Base-by-base conservation (phyloP, 805 yeast species). In the Ogataea henricii region DNA sequence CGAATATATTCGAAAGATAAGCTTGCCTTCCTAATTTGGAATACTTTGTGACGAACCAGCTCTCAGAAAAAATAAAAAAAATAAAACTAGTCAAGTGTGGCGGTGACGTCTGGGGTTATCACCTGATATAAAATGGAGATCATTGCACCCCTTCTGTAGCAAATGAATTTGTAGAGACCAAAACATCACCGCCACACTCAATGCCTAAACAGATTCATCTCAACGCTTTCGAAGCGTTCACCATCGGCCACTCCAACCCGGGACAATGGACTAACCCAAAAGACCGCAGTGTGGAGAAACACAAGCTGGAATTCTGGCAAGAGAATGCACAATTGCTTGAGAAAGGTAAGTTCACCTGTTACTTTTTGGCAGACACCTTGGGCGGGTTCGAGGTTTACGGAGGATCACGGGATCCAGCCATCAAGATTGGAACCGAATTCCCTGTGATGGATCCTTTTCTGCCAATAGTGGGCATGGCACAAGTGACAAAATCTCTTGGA, bases 381-480 rank as follows among this genome's bases (percentile, higher is more conserved):
- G 51, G 51, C 14, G 51, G 51, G 8, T 48, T 44, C 38, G 51
- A 48, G 17, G 51, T 48, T 12, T 48, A 48, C 23, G 45, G 45
- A 17, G 51, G 51, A 8, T 45, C 51, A 5, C 34, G 51, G 32
- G 35, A 36, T 23, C 45, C 51, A 18, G 51, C 51, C 18, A 45
- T 45, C 18, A 48, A 43, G 25, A 44, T 45, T 20, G 52, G 48
- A 14, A 41, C 46, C 13, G 49, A 48, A 21, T 48, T 48, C 16
- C 52, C 48, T 6, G 49, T 48, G 16, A 46, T 49, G 51, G 40
- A 46, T 47, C 21, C 60, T 57, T 58, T 65, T 37, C 63, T 67
- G 6, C 60, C 65, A n/a, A 64, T 72, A 3, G 53, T 68, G 9
- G 73, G 72, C 3, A 69, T 74, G 68, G 25, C 41, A 49, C 62